Conservation (phyloP, 768 basidiomycete species). For the Pleurotus tuoliensis region DNA sequence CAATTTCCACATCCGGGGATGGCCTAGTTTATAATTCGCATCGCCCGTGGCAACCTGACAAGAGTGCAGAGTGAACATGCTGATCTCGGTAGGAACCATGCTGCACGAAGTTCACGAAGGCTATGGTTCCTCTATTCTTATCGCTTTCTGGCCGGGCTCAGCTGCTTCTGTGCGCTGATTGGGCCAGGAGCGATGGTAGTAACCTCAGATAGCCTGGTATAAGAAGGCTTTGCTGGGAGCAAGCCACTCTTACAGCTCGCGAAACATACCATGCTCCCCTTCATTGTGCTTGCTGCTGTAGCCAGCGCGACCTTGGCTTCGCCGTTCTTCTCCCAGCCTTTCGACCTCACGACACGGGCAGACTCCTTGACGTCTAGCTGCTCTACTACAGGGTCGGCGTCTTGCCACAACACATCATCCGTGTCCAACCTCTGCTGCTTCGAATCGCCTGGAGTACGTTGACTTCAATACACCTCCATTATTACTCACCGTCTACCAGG, state of each 20-base stretch:
- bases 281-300: neutral
- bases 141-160: neutral
- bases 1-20: neutral
- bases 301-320: neutral
- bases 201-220: neutral
- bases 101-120: neutral
- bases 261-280: neutral
- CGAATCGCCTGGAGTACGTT: slow-evolving; percentile 58
- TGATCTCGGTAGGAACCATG: slow-evolving; percentile 1
- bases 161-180: neutral
- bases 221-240: neutral
- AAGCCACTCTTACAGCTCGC: neutral
- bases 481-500: slow-evolving; percentile 8
- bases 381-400: slow-evolving; percentile 40
- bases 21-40: neutral
- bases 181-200: neutral
- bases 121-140: neutral
- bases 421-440: slow-evolving; percentile 57
- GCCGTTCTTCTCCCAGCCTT: neutral
- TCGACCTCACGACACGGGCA: slow-evolving; percentile 25
- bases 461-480: neutral
- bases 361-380: slow-evolving; percentile 45
- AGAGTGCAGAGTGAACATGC: neutral
- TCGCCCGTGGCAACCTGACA: neutral
- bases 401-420: slow-evolving; percentile 49